Evolutionary conservation across 139 green algal species (phyloP), one percentile per base, ranked within the genome.

Genomic region (Zygnema cylindricum): DNA sequence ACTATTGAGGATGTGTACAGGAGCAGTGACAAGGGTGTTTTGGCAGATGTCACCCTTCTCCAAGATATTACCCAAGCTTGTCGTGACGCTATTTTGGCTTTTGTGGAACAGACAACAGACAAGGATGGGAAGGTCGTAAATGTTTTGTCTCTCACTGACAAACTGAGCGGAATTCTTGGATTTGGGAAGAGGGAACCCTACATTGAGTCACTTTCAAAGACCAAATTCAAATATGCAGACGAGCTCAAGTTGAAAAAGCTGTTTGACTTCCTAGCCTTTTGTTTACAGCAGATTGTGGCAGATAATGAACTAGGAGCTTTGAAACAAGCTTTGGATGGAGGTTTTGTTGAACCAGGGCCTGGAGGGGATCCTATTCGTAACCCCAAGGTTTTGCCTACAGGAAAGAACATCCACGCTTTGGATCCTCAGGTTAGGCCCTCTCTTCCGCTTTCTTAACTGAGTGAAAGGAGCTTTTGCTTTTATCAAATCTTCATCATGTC

Each of bases 321-420:
- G 38, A 86, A 84, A 55, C 85, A 97, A 88, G 96, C 95, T 0
- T 94, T 99, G 69, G 89, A 97, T 55, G 97, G 97, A 82, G 87
- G 95, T 92, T 99, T 98, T 91, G 94, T 96, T 0, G 90, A 96
- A 91, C 97, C 97, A n/a, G 97, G 97, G 42, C 97, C 97, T 1
- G 97, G 97, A 33, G 97, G 97, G 57, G 97, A 99, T 94, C 97
- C 97, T 86, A 99, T 99, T 94, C 95, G 97, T 88, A 99, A 99
- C 95, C 97, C 97, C 16, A 90, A 89, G 82, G 97, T 99, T 82
- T 95, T 99, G 87, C 97, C 97, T 71, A 99, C 97, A 2, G 97
- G 97, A 92, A 99, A 99, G 93, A 99, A 99, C 96, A 98, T 99
- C 93, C 97, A 99, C 90, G 97, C 97, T 0, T 93, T 99, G 73